phyloP scores from a whole-genome alignment of 2,329 filamentous ascomycete species.

The Epichloe sylvatica region DNA sequence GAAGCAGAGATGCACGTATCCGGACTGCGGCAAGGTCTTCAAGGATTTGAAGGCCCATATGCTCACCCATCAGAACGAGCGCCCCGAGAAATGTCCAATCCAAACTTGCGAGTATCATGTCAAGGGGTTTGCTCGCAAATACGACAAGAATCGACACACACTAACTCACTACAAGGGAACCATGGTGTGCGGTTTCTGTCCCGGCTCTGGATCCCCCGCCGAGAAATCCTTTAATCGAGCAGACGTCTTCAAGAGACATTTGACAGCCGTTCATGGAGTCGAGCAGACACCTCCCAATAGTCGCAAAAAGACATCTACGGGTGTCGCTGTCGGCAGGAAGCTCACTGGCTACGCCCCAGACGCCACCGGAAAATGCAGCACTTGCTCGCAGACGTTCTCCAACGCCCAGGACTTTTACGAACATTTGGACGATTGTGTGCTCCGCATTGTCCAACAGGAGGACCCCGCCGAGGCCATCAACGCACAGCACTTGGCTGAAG shows the following conservation, averaged over 20 bases:
- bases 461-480: conserved; percentile 57
- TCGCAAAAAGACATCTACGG: conserved; percentile 50
- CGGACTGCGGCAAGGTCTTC: conserved; percentile 73
- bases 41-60: conserved; percentile 90
- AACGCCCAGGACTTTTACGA: conserved; percentile 98
- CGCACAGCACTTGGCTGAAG: conserved; percentile 49
- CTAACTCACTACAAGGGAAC: conserved; percentile 93
- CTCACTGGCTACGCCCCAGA: conserved; percentile 59
- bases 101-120: conserved; percentile 80
- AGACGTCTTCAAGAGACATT: conserved; percentile 88
- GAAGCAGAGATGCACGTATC: conserved; percentile 61
- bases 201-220: conserved; percentile 70
- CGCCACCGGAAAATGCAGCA: conserved; percentile 87
- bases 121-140: conserved; percentile 89
- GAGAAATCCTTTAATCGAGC: conserved; percentile 95
- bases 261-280: conserved; percentile 81
- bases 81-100: conserved; percentile 90
- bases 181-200: conserved; percentile 93
- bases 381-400: conserved; percentile 77
- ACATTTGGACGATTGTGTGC: conserved; percentile 70
- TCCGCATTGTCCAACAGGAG: conserved; percentile 58
- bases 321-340: conserved; percentile 42
- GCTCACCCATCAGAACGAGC: conserved; percentile 82
- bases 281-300: conserved; percentile 89
- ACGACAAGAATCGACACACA: conserved; percentile 91